phyloP scores from a whole-genome alignment of 257 asterid genomes.

The Scutellaria barbata region DNA sequence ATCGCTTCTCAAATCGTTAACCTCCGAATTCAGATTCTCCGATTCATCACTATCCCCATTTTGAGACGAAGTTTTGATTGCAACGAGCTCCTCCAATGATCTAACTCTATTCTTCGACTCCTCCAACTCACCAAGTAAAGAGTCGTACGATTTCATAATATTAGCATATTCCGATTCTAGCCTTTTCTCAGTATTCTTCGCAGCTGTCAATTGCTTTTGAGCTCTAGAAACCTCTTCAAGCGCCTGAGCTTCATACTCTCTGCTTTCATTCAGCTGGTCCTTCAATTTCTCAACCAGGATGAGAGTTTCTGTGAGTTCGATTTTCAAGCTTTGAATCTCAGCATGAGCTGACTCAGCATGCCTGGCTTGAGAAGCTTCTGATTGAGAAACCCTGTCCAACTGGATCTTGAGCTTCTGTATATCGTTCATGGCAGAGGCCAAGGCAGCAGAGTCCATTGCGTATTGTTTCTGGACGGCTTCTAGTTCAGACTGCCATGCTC shows the following conservation, averaged over 20 bases:
- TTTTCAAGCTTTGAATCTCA: conserved; percentile 65
- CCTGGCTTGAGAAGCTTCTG: conserved; percentile 71
- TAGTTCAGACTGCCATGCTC: conserved; percentile 82
- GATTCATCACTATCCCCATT: conserved; percentile 32
- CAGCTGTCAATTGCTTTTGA: conserved; percentile 58
- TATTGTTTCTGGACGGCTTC: conserved; percentile 84
- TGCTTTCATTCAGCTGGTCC: conserved; percentile 56
- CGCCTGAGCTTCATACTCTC: conserved; percentile 65
- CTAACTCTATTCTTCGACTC: conserved; percentile 54
- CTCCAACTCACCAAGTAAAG: conserved; percentile 63
- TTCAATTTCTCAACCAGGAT: conserved; percentile 59
- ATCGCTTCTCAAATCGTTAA: conserved; percentile 48
- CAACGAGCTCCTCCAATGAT: conserved; percentile 63
- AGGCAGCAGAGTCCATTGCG: conserved; percentile 67
- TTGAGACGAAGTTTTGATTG: conserved; percentile 17
- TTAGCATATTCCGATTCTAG: conserved; percentile 48
- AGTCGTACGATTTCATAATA: conserved; percentile 45
- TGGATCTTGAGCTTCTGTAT: conserved; percentile 75
- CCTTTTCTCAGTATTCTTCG: conserved; percentile 48
- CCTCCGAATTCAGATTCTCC: conserved; percentile 36
- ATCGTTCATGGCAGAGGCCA: conserved; percentile 72
- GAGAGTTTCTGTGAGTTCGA: conserved; percentile 62
- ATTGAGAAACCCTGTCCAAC: conserved; percentile 59
- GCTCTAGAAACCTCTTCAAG: conserved; percentile 54
- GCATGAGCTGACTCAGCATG: conserved; percentile 71